Base-by-base conservation (phyloP, 169 alveolate species). In the Cryptosporidium sp. region DNA sequence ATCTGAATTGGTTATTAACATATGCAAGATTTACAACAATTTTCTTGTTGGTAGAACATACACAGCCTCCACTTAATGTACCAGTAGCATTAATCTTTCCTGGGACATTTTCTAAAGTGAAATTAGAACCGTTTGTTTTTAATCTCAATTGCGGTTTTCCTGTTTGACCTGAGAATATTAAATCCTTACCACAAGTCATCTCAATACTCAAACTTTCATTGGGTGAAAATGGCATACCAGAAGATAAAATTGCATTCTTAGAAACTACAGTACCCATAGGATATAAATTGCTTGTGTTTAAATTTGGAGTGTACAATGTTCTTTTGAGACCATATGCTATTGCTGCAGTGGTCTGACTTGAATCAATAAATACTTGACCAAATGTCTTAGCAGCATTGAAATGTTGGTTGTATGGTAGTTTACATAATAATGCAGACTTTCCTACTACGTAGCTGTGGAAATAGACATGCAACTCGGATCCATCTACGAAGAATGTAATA, bases 201-300 rank as follows among this genome's bases (percentile, higher is more conserved):
- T 42, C 23, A 21, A 80, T 37, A 80, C 89, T 80, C 33, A 80
- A 62, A 80, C 89, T 80, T 42, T 80, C 75, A 80, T 70, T 70
- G 18, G 75, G 89, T 29, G 89, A 80, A 61, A 80, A 80, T 62
- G 89, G 89, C 51, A 44, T 35, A 37, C 89, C 89, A 23, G 89
- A 80, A 14, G 89, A 61, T 26, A 80, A 61, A 14, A 80, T 42
- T 1, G 51, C 75, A 62, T 60, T 62, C 37, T 80, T 80, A 3
- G 73, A n/a, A 16, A 10, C 35, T 31, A 80, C 89, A 18, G 75
- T 62, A 62, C 89, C 89, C 75, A 80, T 62, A 42, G 89, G 89
- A 80, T 80, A 80, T 16, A 80, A 23, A 53, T 80, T 5, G 45
- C 29, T 80, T 31, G 61, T 0, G 14, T 45, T 31, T 29, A 80